A percentile compares a stretch with the other conserved stretches of the same genome.
These are phyloP conservation scores for Suhomyces maxii DNA, from an alignment of 1,139 yeast genomes.

Conservation along the genomic window DNA sequence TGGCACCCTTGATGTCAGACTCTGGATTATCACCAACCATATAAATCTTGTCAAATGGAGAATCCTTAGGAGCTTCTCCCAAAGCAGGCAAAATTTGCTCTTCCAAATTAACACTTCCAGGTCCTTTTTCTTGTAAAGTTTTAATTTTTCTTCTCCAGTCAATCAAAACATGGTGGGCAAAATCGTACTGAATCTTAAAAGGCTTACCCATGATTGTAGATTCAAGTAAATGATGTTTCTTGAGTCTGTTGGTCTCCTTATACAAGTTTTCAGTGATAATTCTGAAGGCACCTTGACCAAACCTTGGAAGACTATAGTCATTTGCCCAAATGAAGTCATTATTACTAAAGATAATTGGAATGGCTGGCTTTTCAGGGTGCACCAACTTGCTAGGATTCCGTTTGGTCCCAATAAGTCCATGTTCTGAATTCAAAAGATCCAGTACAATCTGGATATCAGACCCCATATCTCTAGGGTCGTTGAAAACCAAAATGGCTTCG, in stretches of 20 bases:
- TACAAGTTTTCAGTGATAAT: slow-evolving; percentile 65
- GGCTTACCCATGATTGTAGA: slow-evolving; percentile 84
- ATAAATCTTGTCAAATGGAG: slow-evolving; percentile 59
- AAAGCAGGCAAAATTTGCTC: slow-evolving; percentile 38
- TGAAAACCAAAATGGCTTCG: slow-evolving; percentile 82
- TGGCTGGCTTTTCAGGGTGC: slow-evolving; percentile 47
- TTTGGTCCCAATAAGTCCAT: slow-evolving; percentile 67
- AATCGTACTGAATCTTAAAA: slow-evolving; percentile 74
- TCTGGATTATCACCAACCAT: slow-evolving; percentile 98
- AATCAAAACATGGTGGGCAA: slow-evolving; percentile 69
- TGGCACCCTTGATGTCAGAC: slow-evolving; percentile 88
- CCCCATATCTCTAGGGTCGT: slow-evolving; percentile 90
- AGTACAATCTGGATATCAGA: slow-evolving; percentile 77
- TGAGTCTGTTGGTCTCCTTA: slow-evolving; percentile 53
- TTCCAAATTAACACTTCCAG: background rate
- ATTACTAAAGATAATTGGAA: slow-evolving; percentile 84
- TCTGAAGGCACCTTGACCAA: slow-evolving; percentile 91
- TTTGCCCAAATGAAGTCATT: slow-evolving; percentile 92
- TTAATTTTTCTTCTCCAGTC: slow-evolving; percentile 51
- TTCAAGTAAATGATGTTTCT: slow-evolving; percentile 38
- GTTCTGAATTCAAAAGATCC: slow-evolving; percentile 66
- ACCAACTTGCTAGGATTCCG: slow-evolving; percentile 25
- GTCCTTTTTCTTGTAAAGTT: background rate
- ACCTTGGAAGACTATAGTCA: slow-evolving; percentile 74
- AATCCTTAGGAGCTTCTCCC: slow-evolving; percentile 32